phyloP scores from a whole-genome alignment of 768 basidiomycete species.

The Fomitopsis serialis region DNA sequence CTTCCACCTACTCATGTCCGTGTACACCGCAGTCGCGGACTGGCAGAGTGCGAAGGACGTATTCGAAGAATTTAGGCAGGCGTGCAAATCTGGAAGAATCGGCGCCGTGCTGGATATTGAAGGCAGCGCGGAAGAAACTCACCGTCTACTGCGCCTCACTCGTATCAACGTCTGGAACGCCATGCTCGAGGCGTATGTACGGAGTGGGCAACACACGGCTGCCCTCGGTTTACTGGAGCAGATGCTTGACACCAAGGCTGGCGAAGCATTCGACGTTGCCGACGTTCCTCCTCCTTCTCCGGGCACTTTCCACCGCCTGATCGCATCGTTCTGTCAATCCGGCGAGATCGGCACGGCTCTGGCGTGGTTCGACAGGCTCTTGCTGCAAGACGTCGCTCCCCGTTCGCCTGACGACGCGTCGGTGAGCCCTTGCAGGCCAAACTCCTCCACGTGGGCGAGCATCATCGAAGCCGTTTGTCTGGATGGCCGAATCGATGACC shows the following conservation, averaged over 20 bases:
- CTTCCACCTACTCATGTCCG: slow-evolving; percentile 53
- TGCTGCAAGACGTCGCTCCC: slow-evolving; percentile 30
- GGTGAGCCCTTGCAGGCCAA: slow-evolving; percentile 44
- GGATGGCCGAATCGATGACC: slow-evolving; percentile 42
- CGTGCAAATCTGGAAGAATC: slow-evolving; percentile 35
- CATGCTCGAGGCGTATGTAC: slow-evolving; percentile 76
- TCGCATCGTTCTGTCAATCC: slow-evolving; percentile 57
- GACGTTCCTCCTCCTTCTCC: slow-evolving; percentile 54
- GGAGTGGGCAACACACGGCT: slow-evolving; percentile 50
- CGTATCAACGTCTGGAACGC: slow-evolving; percentile 58
- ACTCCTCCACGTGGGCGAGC: slow-evolving; percentile 46
- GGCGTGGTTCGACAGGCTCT: slow-evolving; percentile 66
- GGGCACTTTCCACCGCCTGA: slow-evolving; percentile 58
- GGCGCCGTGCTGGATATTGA: slow-evolving; percentile 11
- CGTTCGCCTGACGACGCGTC: slow-evolving; percentile 37
- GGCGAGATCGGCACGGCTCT: slow-evolving; percentile 62
- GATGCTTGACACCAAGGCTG: slow-evolving; percentile 53
- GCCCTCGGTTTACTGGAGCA: slow-evolving; percentile 62
- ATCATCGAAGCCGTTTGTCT: slow-evolving; percentile 55
- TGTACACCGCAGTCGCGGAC: slow-evolving; percentile 49
- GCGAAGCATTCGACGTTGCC: slow-evolving; percentile 25
- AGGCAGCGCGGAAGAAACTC: slow-evolving; percentile 5
- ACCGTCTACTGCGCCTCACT: slow-evolving; percentile 4
- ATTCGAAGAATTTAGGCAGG: slow-evolving; percentile 53
- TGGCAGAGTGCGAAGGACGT: slow-evolving; percentile 48